Base-by-base conservation (phyloP, 176 grass and related monocot species). In the Rhynchospora breviuscula region DNA sequence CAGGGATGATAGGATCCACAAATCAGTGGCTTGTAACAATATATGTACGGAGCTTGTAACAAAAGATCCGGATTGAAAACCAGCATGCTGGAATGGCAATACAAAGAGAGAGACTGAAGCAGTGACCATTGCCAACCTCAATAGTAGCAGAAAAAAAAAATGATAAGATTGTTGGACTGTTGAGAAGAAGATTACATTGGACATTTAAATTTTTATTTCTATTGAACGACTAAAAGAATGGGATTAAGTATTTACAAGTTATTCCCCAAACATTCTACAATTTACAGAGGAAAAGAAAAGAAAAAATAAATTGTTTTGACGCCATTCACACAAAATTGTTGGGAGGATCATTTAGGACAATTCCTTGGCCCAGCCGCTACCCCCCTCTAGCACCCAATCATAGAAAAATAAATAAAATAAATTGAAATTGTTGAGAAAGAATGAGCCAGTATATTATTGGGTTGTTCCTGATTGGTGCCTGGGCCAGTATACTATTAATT, bases 231-330 rank as follows among this genome's bases (percentile, higher is more conserved):
- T 25, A 21, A 54, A 76, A 31, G 26, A 76, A 54, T 54, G 72
- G 72, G 48, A 76, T 76, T 62, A 13, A 79, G 79, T 82, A 82
- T 82, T 82, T 82, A 82, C 79, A 82, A 82, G 59, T 82, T 82
- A 82, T 67, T 66, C 29, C 11, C 31, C 59, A 23, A 31, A 53
- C 46, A 64, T 82, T 67, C 61, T 67, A 82, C 78, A 82, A 82
- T 82, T 82, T 82, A 82, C 79, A 82, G 63, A 82, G 25, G 66
- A 47, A 81, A 12, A 40, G 26, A 66, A 80, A 43, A 79, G 12
- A 14, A 57, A 15, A 21, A 21, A 60, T 26, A 72, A 8, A 64
- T 53, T 45, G 22, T 65, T 82, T 10, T 3, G 67, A 66, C 21
- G 25, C 15, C 46, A 25, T 63, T 65, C 58, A 64, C 61, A 82